Percentiles rank a stretch among this genome's conserved stretches.
phyloP scores from a whole-genome alignment of 306 rosid genomes.

The Herpetospermum pedunculosum region DNA sequence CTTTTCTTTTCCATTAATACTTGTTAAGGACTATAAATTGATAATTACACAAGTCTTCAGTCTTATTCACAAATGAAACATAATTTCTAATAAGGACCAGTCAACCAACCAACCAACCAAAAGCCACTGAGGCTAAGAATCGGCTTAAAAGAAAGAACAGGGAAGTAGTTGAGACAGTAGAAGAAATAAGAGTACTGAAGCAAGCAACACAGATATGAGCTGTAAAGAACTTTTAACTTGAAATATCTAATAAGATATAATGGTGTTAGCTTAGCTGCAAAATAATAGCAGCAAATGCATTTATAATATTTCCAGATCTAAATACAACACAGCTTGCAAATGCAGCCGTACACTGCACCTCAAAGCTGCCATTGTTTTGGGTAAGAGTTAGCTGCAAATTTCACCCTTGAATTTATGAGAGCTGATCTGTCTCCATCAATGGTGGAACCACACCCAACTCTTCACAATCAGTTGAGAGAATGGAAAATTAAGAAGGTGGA shows the following conservation, averaged over 20 bases:
- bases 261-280: neutral
- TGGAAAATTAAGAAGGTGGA: neutral
- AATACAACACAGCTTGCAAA: constrained; percentile 3
- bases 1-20: neutral
- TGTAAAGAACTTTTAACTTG: neutral
- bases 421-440: constrained; percentile 1
- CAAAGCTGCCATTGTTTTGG: neutral
- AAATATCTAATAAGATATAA: neutral
- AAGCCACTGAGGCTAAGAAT: neutral
- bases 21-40: neutral
- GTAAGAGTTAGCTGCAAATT: neutral
- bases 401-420: neutral
- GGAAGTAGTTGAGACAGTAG: constrained; percentile 2
- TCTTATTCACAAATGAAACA: neutral
- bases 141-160: neutral
- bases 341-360: neutral
- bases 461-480: neutral
- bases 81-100: neutral
- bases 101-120: neutral
- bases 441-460: neutral
- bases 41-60: neutral
- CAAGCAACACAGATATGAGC: constrained; percentile 4
- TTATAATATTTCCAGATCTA: neutral
- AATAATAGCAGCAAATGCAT: constrained; percentile 2
- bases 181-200: neutral